These are phyloP conservation scores for Chytridium lagenaria DNA, from an alignment of 371 early-diverging fungal genomes.

Conservation along the genomic window DNA sequence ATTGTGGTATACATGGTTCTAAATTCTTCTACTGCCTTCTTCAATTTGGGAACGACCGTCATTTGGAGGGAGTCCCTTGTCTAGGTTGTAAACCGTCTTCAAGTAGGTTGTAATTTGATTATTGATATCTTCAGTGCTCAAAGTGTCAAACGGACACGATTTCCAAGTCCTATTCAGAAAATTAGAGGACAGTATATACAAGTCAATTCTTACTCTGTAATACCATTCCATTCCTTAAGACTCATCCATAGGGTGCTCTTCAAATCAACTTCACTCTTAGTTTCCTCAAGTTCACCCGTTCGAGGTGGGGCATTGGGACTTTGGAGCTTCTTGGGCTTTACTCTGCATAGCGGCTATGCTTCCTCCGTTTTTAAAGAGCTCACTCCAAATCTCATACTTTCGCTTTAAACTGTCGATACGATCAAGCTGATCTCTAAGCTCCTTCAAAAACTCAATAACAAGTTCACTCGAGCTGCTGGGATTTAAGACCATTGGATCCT, in stretches of 20 bases:
- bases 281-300: constrained; percentile 55
- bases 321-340: constrained; percentile 22
- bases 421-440: constrained; percentile 45
- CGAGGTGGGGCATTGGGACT: constrained; percentile 13
- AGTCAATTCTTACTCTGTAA: constrained; percentile 51
- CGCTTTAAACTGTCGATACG: constrained; percentile 52
- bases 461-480: constrained; percentile 45
- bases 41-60: constrained; percentile 65
- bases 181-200: not conserved
- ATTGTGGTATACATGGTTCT: constrained; percentile 61
- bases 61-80: constrained; percentile 67
- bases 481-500: constrained; percentile 66
- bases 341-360: constrained; percentile 27
- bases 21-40: constrained; percentile 60
- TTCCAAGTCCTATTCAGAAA: constrained; percentile 50
- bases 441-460: constrained; percentile 53
- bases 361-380: constrained; percentile 59
- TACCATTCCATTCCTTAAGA: constrained; percentile 56
- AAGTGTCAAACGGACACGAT: constrained; percentile 52
- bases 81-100: constrained; percentile 60
- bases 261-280: constrained; percentile 57
- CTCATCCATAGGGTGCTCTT: constrained; percentile 61
- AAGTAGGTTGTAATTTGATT: constrained; percentile 53
- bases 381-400: constrained; percentile 58
- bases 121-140: constrained; percentile 62